phyloP scores from a whole-genome alignment of 495 filamentous ascomycete species.

The Pyrenula aspistea region DNA sequence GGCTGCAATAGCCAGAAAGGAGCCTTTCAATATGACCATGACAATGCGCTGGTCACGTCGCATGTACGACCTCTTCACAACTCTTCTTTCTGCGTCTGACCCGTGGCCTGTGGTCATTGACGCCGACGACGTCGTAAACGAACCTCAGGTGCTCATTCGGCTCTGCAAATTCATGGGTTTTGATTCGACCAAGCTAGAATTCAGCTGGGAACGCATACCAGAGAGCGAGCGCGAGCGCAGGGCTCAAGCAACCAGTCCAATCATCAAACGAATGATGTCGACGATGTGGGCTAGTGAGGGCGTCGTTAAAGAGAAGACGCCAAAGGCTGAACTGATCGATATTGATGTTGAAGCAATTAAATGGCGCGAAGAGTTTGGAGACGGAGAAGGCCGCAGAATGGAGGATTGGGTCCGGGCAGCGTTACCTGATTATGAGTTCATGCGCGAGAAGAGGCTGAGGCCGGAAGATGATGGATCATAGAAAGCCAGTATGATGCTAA shows the following conservation, averaged over 20 bases:
- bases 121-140: constrained; percentile 29
- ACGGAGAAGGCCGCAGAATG: constrained; percentile 18
- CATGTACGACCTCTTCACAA: too few relatives aligned
- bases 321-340: constrained; percentile 18
- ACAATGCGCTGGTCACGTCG: constrained; percentile 14
- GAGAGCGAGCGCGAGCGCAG: too few relatives aligned
- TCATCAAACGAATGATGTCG: too few relatives aligned
- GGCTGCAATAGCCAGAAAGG: not conserved
- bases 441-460: too few relatives aligned
- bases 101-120: constrained; percentile 31
- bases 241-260: too few relatives aligned
- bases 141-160: constrained; percentile 17
- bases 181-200: constrained; percentile 19
- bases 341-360: constrained; percentile 25
- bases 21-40: not conserved
- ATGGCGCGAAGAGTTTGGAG: constrained; percentile 35
- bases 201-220: constrained; percentile 31
- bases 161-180: constrained; percentile 23
- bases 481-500: too few relatives aligned
- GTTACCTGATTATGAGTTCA: constrained; percentile 37
- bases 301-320: constrained; percentile 23
- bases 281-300: constrained; percentile 21
- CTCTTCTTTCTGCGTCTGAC: too few relatives aligned
- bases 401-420: constrained; percentile 23
- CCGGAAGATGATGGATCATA: too few relatives aligned